phyloP scores from a whole-genome alignment of 306 rosid species.

The Potentilla sterilis region DNA sequence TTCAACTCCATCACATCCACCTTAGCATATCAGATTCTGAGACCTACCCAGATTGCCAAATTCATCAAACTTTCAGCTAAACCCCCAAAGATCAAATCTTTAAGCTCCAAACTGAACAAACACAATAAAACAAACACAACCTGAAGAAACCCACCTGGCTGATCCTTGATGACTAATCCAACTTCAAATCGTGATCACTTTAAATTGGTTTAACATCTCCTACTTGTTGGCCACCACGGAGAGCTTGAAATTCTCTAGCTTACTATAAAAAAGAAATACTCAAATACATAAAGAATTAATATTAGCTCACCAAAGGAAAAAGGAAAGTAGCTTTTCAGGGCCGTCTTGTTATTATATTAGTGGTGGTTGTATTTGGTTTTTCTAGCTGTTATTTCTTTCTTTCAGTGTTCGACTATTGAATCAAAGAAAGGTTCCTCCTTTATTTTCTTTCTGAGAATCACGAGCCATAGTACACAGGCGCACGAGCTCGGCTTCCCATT shows the following conservation, averaged over 20 bases:
- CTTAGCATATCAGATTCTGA: neutral
- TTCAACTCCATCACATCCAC: neutral
- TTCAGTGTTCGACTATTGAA: neutral
- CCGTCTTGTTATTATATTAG: neutral
- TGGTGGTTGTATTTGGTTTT: neutral
- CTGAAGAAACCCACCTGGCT: neutral
- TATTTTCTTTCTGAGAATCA: neutral
- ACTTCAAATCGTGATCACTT: neutral
- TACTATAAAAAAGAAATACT: neutral
- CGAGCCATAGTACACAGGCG: neutral
- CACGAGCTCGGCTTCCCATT: neutral
- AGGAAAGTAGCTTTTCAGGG: neutral
- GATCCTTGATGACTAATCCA: constrained; percentile 2
- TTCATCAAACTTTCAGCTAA: neutral
- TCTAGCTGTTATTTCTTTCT: neutral
- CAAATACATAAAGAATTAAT: neutral
- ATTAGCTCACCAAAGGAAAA: neutral
- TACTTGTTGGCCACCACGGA: neutral
- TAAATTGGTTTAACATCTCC: neutral
- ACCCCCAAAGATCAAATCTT: neutral
- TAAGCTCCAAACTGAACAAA: neutral
- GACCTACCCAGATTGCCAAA: constrained; percentile 2
- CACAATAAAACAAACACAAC: neutral
- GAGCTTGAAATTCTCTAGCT: constrained; percentile 1
- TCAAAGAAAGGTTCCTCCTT: neutral